phyloP scores from a whole-genome alignment of 2,329 filamentous ascomycete species.

The Shiraia sp. region DNA sequence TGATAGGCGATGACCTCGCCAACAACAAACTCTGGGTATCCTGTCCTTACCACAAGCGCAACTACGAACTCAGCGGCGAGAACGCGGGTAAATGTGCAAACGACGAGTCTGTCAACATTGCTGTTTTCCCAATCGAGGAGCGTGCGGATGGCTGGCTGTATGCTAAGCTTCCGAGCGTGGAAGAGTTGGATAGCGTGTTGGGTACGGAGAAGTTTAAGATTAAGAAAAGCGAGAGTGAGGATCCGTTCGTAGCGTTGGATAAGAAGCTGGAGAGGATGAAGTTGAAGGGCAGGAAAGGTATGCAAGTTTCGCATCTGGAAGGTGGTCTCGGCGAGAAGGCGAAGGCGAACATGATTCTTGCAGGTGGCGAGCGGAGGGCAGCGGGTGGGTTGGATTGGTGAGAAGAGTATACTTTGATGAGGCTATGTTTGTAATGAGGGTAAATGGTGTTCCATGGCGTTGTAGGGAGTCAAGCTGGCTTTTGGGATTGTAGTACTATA shows the following conservation, averaged over 20 bases:
- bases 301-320: constrained; percentile 50
- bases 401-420: background rate
- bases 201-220: constrained; percentile 81
- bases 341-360: constrained; percentile 50
- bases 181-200: constrained; percentile 77
- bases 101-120: constrained; percentile 76
- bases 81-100: constrained; percentile 73
- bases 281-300: constrained; percentile 58
- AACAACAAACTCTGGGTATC: constrained; percentile 77
- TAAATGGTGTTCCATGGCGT: background rate
- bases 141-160: constrained; percentile 78
- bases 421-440: too few species aligned
- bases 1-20: constrained; percentile 70
- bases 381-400: constrained; percentile 52
- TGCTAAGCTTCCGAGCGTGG: constrained; percentile 76
- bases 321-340: constrained; percentile 49
- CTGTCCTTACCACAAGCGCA: constrained; percentile 88
- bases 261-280: constrained; percentile 54
- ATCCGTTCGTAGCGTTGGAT: constrained; percentile 61
- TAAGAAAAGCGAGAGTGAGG: constrained; percentile 66
- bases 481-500: background rate
- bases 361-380: constrained; percentile 49
- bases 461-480: background rate
- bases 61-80: constrained; percentile 73
- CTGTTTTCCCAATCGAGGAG: constrained; percentile 78